Evolutionary conservation across 192 early-diverging fungal genomes (phyloP).

Genomic region (Backusella tarrabulga): DNA sequence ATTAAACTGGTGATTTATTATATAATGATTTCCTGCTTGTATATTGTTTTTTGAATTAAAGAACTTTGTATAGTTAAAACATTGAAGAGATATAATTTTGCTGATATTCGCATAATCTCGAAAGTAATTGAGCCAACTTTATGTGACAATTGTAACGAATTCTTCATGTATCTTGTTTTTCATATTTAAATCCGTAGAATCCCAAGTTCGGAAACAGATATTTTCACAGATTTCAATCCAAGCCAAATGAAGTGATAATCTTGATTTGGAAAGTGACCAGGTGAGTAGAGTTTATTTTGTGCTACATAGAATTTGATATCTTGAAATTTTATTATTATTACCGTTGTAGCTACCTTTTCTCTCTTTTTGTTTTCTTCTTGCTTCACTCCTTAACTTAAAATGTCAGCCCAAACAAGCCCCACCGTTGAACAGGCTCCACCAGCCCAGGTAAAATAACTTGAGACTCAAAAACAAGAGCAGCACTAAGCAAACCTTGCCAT

Average conservation of each 20-base stretch:
- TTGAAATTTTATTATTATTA: background rate
- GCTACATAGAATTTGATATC: background rate
- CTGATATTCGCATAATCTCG: too few relatives aligned
- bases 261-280: conserved; percentile 4
- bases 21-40: too few relatives aligned
- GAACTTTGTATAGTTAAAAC: too few relatives aligned
- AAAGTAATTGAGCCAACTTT: too few relatives aligned
- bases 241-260: background rate
- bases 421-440: background rate
- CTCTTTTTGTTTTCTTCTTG: background rate
- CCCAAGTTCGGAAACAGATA: too few relatives aligned
- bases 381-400: background rate
- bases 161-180: too few relatives aligned
- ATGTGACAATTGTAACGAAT: too few relatives aligned
- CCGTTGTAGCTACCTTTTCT: background rate
- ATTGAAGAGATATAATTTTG: too few relatives aligned
- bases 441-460: background rate
- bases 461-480: background rate
- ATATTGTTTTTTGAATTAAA: too few relatives aligned
- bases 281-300: background rate
- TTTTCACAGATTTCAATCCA: background rate
- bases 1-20: too few relatives aligned
- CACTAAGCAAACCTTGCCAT: background rate
- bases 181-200: too few relatives aligned
- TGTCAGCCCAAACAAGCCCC: background rate